A percentile compares a stretch with the other conserved stretches of the same genome.
These are phyloP conservation scores for Coccomyxa subellipsoidea DNA, from an alignment of 163 green algal species.

Conservation along the genomic window DNA sequence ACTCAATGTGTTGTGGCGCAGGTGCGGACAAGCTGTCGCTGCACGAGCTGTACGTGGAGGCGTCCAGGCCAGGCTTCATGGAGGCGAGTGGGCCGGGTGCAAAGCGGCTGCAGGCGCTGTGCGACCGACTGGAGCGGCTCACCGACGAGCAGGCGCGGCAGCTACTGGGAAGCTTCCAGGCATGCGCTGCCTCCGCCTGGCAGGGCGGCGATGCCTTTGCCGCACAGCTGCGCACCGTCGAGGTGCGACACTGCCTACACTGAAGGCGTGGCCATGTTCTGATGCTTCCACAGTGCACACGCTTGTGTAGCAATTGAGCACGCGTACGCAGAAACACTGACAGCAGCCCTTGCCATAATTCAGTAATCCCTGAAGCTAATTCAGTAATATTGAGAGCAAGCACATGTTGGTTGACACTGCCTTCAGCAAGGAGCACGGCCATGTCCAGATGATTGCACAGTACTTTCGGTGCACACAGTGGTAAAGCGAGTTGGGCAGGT, in stretches of 20 bases:
- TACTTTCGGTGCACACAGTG: no score
- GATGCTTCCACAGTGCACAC: not conserved
- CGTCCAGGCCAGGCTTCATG: not conserved
- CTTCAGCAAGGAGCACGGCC: no score
- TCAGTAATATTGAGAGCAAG: no score
- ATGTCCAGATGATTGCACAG: no score
- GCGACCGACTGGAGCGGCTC: slow-evolving; percentile 2
- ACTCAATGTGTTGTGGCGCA: no score
- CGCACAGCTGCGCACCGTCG: not conserved
- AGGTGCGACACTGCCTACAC: not conserved
- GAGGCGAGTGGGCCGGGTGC: not conserved
- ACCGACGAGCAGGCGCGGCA: not conserved
- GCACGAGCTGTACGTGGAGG: not conserved
- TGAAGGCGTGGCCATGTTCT: not conserved
- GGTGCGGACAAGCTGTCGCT: not conserved
- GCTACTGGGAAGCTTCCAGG: not conserved
- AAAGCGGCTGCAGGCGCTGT: not conserved
- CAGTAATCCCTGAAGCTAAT: no score
- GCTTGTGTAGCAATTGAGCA: not conserved
- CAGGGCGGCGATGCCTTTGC: not conserved
- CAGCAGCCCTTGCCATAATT: no score
- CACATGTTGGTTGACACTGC: no score
- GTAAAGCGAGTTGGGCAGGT: no score
- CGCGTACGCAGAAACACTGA: no score
- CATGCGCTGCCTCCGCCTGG: not conserved